Evolutionary conservation across 768 basidiomycete genomes (phyloP), one percentile per base, ranked within the genome.

Genomic region (Pholiota conissans): DNA sequence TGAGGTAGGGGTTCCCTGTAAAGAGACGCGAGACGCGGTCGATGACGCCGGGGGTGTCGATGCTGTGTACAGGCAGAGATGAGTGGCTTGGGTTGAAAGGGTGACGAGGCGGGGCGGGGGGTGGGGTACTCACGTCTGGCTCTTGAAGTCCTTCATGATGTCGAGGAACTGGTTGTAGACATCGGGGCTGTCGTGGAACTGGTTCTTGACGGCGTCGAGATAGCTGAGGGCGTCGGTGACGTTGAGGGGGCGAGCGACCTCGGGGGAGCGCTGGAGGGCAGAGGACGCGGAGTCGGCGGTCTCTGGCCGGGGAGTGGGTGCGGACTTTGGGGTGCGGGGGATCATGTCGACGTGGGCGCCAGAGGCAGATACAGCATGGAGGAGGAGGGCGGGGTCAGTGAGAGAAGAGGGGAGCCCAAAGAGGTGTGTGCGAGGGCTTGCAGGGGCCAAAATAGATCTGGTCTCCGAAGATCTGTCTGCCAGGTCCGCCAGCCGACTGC

Each of bases 91-190:
- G 11, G 9, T 39, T 7, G 20, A 18, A 16, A 39, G 37, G 37
- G 4, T 39, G 37, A 39, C 37, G 37, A 16, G 37, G 37, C 34
- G 37, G n/a, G 10, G 8, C 18, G 28, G 49, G 18, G 11, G 20
- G 49, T 16, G 24, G 49, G 28, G 7, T 18, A 65, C 92, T 76
- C 72, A 94, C 91, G 76, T 78, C 75, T 96, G 93, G 67, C 93
- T 93, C 77, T 99, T 99, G 74, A 99, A 99, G 71, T 98, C 95
- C 79, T 98, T 98, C 97, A 97, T 97, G 69, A 97, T 95, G 71
- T 96, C 93, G 73, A 95, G 73, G 69, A 95, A 94, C 62, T 89
- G 83, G 71, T 97, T 96, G 79, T 97, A 97, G 26, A 96, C 93
- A 66, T 95, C 92, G 18, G 94, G 94, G 71, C 87, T 86, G 69